Conservation (phyloP, 495 filamentous ascomycete genomes). For the Trichodelitschia bisporula region DNA sequence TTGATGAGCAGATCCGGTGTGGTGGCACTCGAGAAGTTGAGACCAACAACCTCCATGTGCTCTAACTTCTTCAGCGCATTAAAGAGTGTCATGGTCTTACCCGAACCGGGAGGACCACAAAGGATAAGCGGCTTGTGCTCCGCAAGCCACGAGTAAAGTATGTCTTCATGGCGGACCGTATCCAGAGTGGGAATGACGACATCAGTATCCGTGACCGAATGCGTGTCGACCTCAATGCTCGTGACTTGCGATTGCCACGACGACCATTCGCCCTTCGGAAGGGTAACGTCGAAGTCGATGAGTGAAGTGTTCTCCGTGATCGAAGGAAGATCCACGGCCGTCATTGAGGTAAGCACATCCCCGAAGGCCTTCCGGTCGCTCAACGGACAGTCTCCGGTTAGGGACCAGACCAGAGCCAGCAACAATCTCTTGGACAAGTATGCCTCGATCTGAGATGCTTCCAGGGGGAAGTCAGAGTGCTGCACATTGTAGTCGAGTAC, state of each 20-base stretch:
- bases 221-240: conserved; percentile 84
- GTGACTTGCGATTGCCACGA: conserved; percentile 90
- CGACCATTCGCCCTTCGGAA: conserved; percentile 70
- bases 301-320: conserved; percentile 54
- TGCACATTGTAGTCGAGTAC: conserved; percentile 89
- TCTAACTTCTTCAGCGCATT: conserved; percentile 86
- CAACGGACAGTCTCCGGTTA: conserved; percentile 86
- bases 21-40: conserved; percentile 97
- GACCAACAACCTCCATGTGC: conserved; percentile 95
- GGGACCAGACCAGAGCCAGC: conserved; percentile 75
- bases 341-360: conserved; percentile 49
- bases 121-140: conserved; percentile 93
- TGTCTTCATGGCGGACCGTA: conserved; percentile 90
- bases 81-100: conserved; percentile 99
- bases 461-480: conserved; percentile 80
- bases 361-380: conserved; percentile 72
- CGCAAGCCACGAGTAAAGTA: conserved; percentile 94
- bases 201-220: conserved; percentile 90
- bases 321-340: conserved; percentile 58
- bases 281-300: conserved; percentile 79
- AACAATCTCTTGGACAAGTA: conserved; percentile 85
- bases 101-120: conserved; percentile 91
- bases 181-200: conserved; percentile 93
- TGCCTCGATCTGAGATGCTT: conserved; percentile 63
- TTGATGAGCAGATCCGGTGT: conserved; percentile 94